Percentiles rank a stretch among this genome's conserved stretches.
phyloP scores from a whole-genome alignment of 306 rosid species.

The Luffa acutangula region DNA sequence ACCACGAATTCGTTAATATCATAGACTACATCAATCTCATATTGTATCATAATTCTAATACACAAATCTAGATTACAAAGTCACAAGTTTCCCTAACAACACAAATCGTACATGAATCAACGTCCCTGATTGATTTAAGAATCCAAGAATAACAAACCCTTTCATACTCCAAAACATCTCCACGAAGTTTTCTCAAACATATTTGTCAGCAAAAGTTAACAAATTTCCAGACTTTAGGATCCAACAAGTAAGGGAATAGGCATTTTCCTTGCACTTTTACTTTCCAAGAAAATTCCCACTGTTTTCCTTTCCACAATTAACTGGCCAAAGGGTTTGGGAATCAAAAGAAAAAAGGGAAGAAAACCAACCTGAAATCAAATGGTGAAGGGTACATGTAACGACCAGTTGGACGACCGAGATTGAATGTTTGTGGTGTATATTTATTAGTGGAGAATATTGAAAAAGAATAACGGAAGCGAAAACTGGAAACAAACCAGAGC shows the following conservation, averaged over 20 bases:
- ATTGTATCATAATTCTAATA: background rate
- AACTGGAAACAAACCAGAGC: slow-evolving; percentile 6
- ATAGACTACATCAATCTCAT: background rate
- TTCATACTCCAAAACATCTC: background rate
- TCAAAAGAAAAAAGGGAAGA: background rate
- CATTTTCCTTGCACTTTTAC: background rate
- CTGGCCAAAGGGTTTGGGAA: slow-evolving; percentile 1
- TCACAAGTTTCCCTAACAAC: background rate
- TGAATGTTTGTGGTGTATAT: background rate
- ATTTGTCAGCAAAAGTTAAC: background rate
- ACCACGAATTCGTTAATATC: background rate
- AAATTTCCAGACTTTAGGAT: background rate
- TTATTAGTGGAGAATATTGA: slow-evolving; percentile 1
- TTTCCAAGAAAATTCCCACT: background rate
- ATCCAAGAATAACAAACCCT: background rate
- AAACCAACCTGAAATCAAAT: background rate
- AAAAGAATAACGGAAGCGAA: background rate
- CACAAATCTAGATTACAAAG: background rate
- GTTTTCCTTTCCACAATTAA: background rate
- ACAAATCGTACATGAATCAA: background rate
- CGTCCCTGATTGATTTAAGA: background rate
- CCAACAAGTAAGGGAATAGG: slow-evolving; percentile 1
- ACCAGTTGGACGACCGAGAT: slow-evolving; percentile 7
- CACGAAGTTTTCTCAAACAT: background rate
- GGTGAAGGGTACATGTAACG: background rate